Evolutionary conservation across 176 grass and related monocot genomes (phyloP), one percentile per base, ranked within the genome.

Genomic region (Zoysia japonica): DNA sequence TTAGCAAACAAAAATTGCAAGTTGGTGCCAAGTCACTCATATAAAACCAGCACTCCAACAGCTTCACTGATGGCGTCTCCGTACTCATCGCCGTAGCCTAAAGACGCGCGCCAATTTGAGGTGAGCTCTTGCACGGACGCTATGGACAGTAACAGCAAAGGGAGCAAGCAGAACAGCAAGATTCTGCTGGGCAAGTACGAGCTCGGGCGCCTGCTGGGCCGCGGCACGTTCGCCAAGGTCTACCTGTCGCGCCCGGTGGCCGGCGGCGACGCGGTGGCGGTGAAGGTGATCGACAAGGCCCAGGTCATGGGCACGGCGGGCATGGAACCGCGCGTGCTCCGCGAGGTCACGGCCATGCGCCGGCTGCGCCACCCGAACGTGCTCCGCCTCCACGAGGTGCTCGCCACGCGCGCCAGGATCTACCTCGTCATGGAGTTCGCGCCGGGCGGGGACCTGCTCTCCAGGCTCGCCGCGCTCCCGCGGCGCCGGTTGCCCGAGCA

Each of bases 141-240:
- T 76, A 75, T 84, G 78, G 64, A 80, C 48, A 39, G 36, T 49
- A 84, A 72, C n/a, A 51, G 41, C 56, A 67, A 47, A 2, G 36
- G 35, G 14, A 19, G 45, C 44, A 65, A 28, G 28, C 28, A 10
- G 1, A 59, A 60, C 15, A 20, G 54, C 55, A 74, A 79, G 68
- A 80, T 3, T 79, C 87, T 97, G 10, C 45, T 47, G 7, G 89
- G 91, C 9, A 94, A 86, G 85, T 97, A 97, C 76, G 91, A 97
- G 83, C 36, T 97, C 1, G 87, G 88, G 0, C 79, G 73, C 9
- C 39, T 97, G 11, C 91, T 97, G 1, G 94, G 94, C 2, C 89
- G 89, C 9, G 94, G 94, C 45, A 94, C 89, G 52, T 97, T 97
- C 47, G 91, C 94, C 59, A 97, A 97, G 73, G 94, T 97, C 17